Conservation (phyloP, 225 moss, liverwort and hornwort species). For the Physcomitrium patens region DNA sequence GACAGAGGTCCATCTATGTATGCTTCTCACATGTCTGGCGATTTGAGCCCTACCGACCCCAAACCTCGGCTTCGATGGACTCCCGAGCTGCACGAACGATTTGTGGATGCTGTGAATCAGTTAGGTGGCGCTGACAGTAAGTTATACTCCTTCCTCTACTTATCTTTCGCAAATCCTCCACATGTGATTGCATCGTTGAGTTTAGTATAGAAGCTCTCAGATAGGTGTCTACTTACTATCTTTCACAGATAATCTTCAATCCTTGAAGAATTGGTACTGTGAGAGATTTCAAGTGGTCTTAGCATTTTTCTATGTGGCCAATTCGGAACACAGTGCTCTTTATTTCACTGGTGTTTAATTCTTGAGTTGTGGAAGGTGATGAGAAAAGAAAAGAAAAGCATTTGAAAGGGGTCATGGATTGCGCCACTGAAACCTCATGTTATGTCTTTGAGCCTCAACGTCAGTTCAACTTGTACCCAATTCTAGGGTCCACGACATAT, state of each 20-base stretch:
- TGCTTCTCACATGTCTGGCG: conserved; percentile 41
- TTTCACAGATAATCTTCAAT: no score
- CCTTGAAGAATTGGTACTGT: no score
- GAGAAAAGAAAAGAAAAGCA: neutral
- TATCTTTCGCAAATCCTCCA: neutral
- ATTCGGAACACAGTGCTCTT: neutral
- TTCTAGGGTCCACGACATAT: neutral
- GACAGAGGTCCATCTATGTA: conserved; percentile 39
- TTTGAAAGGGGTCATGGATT: neutral
- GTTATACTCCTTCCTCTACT: conserved; percentile 7
- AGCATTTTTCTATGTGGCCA: neutral
- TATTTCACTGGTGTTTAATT: neutral
- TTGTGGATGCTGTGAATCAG: conserved; percentile 62
- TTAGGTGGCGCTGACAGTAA: conserved; percentile 68
- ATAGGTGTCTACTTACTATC: neutral
- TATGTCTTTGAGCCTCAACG: conserved; percentile 1
- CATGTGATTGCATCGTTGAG: neutral
- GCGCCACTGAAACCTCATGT: conserved; percentile 15
- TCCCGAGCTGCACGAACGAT: conserved; percentile 60
- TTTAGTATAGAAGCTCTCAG: neutral
- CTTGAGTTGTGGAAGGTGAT: conserved; percentile 6
- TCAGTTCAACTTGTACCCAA: conserved; percentile 8
- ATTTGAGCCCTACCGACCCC: conserved; percentile 55
- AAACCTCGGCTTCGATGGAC: conserved; percentile 64
- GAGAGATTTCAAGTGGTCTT: no score